Evolutionary conservation across 495 filamentous ascomycete species (phyloP).

Genomic region (Penicillium maclennaniae): DNA sequence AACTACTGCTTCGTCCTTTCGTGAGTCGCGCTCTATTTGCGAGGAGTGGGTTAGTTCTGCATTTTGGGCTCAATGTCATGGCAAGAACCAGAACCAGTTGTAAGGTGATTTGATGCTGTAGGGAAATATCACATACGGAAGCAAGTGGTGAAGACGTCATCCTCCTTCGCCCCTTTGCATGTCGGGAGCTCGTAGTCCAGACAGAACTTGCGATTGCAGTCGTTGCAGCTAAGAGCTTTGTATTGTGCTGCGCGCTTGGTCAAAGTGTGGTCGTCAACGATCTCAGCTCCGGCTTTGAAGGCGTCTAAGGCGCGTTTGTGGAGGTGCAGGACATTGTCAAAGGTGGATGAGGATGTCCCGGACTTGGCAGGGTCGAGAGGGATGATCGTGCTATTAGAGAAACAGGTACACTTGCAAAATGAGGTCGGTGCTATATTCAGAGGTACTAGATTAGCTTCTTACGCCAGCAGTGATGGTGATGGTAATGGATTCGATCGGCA

Average conservation of each 20-base stretch:
- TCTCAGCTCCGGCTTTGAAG: constrained; percentile 6
- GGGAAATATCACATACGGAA: constrained; percentile 59
- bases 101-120: not conserved
- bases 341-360: constrained; percentile 17
- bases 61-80: not conserved
- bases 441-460: constrained; percentile 11
- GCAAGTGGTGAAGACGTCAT: constrained; percentile 84
- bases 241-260: constrained; percentile 30
- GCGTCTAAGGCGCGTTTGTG: constrained; percentile 20
- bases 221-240: constrained; percentile 59
- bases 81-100: not conserved
- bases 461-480: not conserved
- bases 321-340: constrained; percentile 25
- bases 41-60: constrained; percentile 9
- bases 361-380: constrained; percentile 33
- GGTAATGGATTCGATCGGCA: not conserved
- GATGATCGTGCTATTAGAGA: constrained; percentile 88
- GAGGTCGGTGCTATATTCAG: constrained; percentile 55
- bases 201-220: constrained; percentile 92
- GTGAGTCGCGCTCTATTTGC: constrained; percentile 71
- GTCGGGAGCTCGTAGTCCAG: constrained; percentile 77
- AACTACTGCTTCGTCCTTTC: constrained; percentile 87
- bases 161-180: constrained; percentile 79
- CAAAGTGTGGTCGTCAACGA: not conserved
- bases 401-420: constrained; percentile 98